Evolutionary conservation across 345 rosid genomes (phyloP), one percentile per base, ranked within the genome.

Genomic region (Chamaenerion angustifolium): DNA sequence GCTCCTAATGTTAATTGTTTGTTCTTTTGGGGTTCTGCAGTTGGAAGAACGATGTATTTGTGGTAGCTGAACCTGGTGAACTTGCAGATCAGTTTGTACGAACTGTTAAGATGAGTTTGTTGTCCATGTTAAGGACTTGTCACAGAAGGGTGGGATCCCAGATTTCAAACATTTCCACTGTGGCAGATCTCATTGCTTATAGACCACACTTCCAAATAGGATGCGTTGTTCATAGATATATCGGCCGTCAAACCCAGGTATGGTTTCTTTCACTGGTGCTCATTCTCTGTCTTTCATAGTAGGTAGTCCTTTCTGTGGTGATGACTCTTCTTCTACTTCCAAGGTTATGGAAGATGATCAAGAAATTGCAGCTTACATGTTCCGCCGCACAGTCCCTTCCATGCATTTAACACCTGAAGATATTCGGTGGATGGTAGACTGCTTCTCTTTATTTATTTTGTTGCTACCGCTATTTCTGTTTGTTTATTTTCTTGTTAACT

Each of bases 1-100:
- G 25, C 25, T 21, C 25, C 25, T 8, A 8, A 50, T 50, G 7
- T 27, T 31, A 7, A 50, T 17, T 2, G 16, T 31, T 35, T n/a
- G n/a, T n/a, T n/a, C n/a, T n/a, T n/a, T n/a, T 21, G 4, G 12
- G 54, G 12, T 63, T 56, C 63, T 72, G 25, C 52, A 83, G 94
- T 64, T 92, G 96, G 96, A 95, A 92, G 67, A 92, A 82, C 64
- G 98, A 87, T 61, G 98, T 92, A 13, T 84, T 87, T 71, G 98
- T 87, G 60, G 96, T 92, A 47, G 95, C 95, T 55, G 98, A 92
- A 69, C 98, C 98, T 56, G 98, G 98, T 59, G 98, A 80, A 56
- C 86, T 76, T 37, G 94, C 96, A 0, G 86, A 82, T 55, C 87
- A 76, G 71, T 92, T 92, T 66, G 78, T 92, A 16, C 96, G 68